Conservation (phyloP, 2,329 filamentous ascomycete genomes). For the Colletotrichum lentis region DNA sequence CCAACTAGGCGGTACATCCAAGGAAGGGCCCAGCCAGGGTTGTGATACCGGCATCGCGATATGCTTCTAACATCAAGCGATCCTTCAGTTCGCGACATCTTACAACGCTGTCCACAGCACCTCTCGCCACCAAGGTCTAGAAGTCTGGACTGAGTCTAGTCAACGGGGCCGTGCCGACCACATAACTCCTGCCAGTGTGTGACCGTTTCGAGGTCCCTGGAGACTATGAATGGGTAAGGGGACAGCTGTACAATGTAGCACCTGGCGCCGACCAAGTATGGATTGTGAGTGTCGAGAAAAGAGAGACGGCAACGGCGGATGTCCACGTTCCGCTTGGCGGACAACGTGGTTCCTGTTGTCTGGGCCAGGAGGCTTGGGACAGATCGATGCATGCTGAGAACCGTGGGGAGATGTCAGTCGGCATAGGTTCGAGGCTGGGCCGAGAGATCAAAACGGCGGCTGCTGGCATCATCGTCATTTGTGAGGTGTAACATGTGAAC, state of each 20-base stretch:
- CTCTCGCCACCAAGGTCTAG: slow-evolving; percentile 1
- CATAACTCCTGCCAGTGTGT: not conserved
- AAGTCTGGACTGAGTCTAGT: slow-evolving; percentile 11
- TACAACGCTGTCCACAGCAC: not conserved
- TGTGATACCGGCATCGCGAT: slow-evolving; percentile 12
- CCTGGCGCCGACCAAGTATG: slow-evolving; percentile 5
- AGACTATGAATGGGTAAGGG: not conserved
- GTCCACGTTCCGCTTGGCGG: slow-evolving; percentile 12
- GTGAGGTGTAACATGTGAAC: slow-evolving; percentile 11
- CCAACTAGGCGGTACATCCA: not conserved
- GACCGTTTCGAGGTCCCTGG: slow-evolving; percentile 1
- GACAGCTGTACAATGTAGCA: slow-evolving; percentile 33
- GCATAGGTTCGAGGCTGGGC: not conserved
- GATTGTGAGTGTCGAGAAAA: slow-evolving; percentile 1
- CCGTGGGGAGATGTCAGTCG: not conserved
- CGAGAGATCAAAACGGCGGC: slow-evolving; percentile 1
- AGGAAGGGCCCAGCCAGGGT: not conserved
- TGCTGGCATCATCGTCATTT: slow-evolving; percentile 29
- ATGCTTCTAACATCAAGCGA: slow-evolving; percentile 2
- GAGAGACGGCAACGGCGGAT: not conserved
- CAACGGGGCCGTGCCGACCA: not conserved
- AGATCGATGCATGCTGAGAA: slow-evolving; percentile 18
- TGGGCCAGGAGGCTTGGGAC: slow-evolving; percentile 31
- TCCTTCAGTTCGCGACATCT: slow-evolving; percentile 21
- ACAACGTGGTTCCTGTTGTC: slow-evolving; percentile 33